Conservation (phyloP, 306 rosid genomes). For the Clitoria ternatea region DNA sequence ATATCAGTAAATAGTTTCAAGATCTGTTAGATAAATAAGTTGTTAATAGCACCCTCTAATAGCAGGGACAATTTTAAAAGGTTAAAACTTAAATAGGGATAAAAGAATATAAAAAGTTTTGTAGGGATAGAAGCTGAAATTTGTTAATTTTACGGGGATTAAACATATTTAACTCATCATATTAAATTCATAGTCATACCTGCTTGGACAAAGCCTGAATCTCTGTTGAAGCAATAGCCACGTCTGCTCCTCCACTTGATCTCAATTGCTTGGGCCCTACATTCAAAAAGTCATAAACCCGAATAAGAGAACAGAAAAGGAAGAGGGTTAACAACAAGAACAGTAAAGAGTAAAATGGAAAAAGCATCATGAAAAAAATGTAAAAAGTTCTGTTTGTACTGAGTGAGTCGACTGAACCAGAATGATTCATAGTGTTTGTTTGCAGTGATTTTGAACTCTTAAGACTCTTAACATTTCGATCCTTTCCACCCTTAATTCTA, state of each 20-base stretch:
- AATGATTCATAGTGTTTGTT: conserved; percentile 21
- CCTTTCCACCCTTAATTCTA: conserved; percentile 79
- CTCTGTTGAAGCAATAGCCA: conserved; percentile 47
- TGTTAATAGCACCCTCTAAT: no score
- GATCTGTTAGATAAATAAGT: no score
- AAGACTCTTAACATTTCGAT: conserved; percentile 47
- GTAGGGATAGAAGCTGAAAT: no score
- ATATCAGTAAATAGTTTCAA: no score
- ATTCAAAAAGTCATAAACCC: conserved; percentile 24
- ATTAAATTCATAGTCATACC: conserved; percentile 39
- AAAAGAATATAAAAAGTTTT: no score
- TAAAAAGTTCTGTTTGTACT: conserved; percentile 27
- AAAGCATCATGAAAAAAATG: conserved; percentile 25
- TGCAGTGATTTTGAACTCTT: conserved; percentile 72
- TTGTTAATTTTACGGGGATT: no score
- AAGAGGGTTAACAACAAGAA: neutral
- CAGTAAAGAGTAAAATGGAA: neutral
- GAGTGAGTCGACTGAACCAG: conserved; percentile 30
- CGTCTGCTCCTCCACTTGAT: conserved; percentile 41
- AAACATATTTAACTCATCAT: no score
- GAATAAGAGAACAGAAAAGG: conserved; percentile 2
- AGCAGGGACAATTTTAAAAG: no score
- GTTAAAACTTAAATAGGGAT: no score
- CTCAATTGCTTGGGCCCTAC: conserved; percentile 64
- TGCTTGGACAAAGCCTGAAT: conserved; percentile 73